Percentiles rank a stretch among this genome's conserved stretches.
Conservation (phyloP, 2,329 filamentous ascomycete species). For the Claviceps quebecensis region DNA sequence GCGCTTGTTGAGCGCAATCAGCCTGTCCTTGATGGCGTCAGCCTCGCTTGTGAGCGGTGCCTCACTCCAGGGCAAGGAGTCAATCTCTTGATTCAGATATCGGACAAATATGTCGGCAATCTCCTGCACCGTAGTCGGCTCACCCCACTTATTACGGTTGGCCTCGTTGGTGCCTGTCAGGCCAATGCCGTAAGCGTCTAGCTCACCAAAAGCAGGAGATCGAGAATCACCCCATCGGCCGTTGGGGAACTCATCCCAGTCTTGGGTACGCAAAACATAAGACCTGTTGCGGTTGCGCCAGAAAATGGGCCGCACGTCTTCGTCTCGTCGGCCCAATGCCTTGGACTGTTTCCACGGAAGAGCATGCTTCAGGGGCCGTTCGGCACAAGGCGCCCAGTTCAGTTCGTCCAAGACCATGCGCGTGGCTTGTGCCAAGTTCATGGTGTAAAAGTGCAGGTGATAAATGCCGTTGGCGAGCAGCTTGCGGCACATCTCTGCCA, state of each 20-base stretch:
- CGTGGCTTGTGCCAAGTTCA: conserved; percentile 93
- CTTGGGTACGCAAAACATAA: conserved; percentile 87
- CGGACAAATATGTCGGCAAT: conserved; percentile 71
- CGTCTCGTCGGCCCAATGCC: conserved; percentile 71
- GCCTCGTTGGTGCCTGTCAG: conserved; percentile 90
- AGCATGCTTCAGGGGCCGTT: conserved; percentile 72
- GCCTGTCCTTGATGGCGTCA: conserved; percentile 58
- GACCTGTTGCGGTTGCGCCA: conserved; percentile 96
- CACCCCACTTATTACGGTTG: conserved; percentile 89
- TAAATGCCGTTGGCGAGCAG: conserved; percentile 70
- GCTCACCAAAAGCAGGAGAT: conserved; percentile 88
- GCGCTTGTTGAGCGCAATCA: conserved; percentile 70
- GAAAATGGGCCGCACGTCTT: conserved; percentile 96
- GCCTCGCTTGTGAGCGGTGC: conserved; percentile 72
- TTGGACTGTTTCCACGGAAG: conserved; percentile 94
- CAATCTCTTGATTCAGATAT: conserved; percentile 69
- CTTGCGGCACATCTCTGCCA: conserved; percentile 80
- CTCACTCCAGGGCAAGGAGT: conserved; percentile 88
- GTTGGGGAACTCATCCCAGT: conserved; percentile 99
- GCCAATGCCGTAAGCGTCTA: conserved; percentile 88
- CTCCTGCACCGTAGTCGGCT: conserved; percentile 66
- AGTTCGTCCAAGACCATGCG: conserved; percentile 89
- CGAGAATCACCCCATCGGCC: conserved; percentile 96
- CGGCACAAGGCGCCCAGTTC: conserved; percentile 61
- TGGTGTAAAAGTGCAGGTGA: conserved; percentile 96